A percentile compares a stretch with the other conserved stretches of the same genome.
These are phyloP conservation scores for Yamadazyma siamensis DNA, from an alignment of 1,139 yeast species.

Conservation along the genomic window DNA sequence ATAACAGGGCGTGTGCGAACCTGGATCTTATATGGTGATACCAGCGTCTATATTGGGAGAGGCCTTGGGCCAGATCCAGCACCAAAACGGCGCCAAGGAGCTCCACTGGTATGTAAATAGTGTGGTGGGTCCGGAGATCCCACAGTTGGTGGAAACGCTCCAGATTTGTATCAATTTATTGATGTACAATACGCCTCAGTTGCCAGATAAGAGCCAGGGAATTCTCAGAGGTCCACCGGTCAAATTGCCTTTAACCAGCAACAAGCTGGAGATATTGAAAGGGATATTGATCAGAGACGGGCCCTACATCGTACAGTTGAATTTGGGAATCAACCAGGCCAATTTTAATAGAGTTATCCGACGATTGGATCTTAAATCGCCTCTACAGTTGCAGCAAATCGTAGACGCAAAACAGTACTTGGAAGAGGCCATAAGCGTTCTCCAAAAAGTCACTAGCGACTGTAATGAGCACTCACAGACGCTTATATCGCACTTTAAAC, in stretches of 20 bases:
- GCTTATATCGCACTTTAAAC: constrained; percentile 23
- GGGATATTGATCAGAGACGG: constrained; percentile 45
- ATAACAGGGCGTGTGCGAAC: constrained; percentile 1
- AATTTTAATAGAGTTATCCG: constrained; percentile 30
- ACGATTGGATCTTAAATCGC: constrained; percentile 24
- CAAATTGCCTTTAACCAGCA: constrained; percentile 37
- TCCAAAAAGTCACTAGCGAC: constrained; percentile 7
- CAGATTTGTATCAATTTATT: constrained; percentile 38
- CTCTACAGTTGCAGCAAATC: constrained; percentile 33
- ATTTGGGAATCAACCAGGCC: constrained; percentile 14
- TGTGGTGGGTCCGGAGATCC: constrained; percentile 35
- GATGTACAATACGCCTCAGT: constrained; percentile 36
- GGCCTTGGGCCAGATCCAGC: constrained; percentile 12
- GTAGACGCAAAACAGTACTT: constrained; percentile 30
- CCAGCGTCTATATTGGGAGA: not conserved
- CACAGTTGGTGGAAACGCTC: constrained; percentile 40
- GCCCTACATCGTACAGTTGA: constrained; percentile 30
- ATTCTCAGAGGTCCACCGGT: constrained; percentile 29
- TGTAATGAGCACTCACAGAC: constrained; percentile 16
- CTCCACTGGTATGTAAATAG: constrained; percentile 38
- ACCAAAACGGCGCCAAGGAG: constrained; percentile 26
- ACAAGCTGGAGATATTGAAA: constrained; percentile 38
- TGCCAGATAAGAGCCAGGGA: constrained; percentile 13
- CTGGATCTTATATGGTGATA: too few species aligned
- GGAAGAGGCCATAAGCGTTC: constrained; percentile 25